phyloP scores from a whole-genome alignment of 2,329 filamentous ascomycete genomes.

The Beauveria rudraprayagi region DNA sequence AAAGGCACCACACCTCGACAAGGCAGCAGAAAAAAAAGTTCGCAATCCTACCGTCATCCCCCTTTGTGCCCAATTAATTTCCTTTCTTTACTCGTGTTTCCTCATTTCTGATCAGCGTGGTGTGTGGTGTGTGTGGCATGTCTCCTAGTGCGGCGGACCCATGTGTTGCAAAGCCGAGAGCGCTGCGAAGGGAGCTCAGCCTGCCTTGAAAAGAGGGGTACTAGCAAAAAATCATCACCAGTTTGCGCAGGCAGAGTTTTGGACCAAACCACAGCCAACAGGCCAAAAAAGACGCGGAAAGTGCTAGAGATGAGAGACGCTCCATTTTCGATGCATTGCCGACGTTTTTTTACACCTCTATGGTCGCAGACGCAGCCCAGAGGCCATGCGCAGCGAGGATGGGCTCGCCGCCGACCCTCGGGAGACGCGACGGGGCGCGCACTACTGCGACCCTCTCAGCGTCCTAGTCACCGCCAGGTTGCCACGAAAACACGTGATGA shows the following conservation, averaged over 20 bases:
- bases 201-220: constrained; percentile 3
- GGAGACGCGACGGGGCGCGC: constrained; percentile 37
- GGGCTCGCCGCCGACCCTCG: constrained; percentile 32
- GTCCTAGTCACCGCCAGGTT: constrained; percentile 28
- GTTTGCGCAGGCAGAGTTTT: neutral
- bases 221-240: constrained; percentile 6
- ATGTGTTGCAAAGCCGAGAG: neutral
- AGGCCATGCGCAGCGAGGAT: constrained; percentile 21
- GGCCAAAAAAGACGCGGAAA: constrained; percentile 17
- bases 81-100: constrained; percentile 5
- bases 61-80: constrained; percentile 1
- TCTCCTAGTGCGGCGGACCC: constrained; percentile 3
- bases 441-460: constrained; percentile 27
- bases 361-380: constrained; percentile 17
- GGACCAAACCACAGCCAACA: constrained; percentile 17
- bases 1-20: neutral
- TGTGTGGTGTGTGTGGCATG: constrained; percentile 6
- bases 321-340: constrained; percentile 12
- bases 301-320: neutral
- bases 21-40: neutral
- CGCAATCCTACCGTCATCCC: neutral
- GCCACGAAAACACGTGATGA: constrained; percentile 37
- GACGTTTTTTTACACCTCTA: constrained; percentile 15
- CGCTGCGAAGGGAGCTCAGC: neutral
- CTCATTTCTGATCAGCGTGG: constrained; percentile 9